Base-by-base conservation (phyloP, 2,329 filamentous ascomycete species). In the Trichophyton verrucosum region DNA sequence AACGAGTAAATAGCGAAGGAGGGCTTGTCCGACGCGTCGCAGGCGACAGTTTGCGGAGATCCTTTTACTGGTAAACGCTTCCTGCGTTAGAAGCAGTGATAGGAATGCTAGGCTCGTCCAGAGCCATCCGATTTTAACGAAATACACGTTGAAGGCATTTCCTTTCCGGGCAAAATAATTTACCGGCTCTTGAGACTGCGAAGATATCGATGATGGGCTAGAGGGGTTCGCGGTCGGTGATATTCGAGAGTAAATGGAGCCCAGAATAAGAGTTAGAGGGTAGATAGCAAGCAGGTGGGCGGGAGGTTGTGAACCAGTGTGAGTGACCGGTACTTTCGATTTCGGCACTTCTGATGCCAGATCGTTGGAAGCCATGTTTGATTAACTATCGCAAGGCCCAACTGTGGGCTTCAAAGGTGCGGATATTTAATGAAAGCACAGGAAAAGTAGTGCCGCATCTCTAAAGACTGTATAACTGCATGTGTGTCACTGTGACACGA, bases 41-140 rank as follows among this genome's bases (percentile, higher is more conserved):
- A 79, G 61, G 1, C 73, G 68, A 3, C 71, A 64, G 40, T 67
- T 70, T 33, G 70, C n/a, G 36, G 61, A 47, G 17, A 63, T 67
- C 40, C 72, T 81, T 64, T 70, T 77, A 65, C 69, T 80, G 22
- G 79, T 76, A 24, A 70, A 74, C 1, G 77, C 76, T 1, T 87
- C 84, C 69, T 95, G 87, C 24, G 84, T 85, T 47, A 85, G 72
- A 5, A 88, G 72, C 63, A 96, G 89, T 15, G 82, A 73, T 38
- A 82, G 74, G 68, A 96, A 91, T 0, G 89, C 86, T 8, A 83
- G 71, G 0, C 88, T 91, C 33, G 89, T 85, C 94, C 94, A 99
- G 57, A 86, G 82, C 94, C 94, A 99, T 63, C 92, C 92, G 60
- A 88, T 80, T 79, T 99, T 99, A 69, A 99, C 94, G 70, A 97